These are phyloP conservation scores for Triadica sebifera DNA, from an alignment of 345 rosid genomes.

Conservation along the genomic window DNA sequence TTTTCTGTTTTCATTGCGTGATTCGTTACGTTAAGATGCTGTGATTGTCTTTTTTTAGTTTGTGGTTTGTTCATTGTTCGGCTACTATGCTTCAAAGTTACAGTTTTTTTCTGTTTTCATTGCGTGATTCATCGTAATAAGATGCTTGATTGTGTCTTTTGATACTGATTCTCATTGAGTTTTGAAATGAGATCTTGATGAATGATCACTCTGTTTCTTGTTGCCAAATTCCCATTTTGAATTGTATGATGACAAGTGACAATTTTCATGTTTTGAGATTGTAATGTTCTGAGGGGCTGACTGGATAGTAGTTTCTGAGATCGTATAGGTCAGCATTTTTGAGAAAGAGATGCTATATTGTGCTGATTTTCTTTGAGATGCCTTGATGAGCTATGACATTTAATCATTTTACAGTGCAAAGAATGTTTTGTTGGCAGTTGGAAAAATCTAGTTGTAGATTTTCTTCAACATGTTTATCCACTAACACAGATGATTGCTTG, in stretches of 20 bases:
- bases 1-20: background rate
- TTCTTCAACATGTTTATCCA: background rate
- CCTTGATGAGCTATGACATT: background rate
- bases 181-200: constrained; percentile 9
- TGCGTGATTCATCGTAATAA: no score
- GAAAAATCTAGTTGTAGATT: background rate
- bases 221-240: background rate
- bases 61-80: no score
- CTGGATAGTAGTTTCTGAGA: constrained; percentile 1
- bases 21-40: background rate
- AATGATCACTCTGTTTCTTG: background rate
- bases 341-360: no score
- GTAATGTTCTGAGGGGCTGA: background rate
- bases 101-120: no score
- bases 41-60: constrained; percentile 3
- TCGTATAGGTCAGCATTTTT: background rate
- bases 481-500: background rate
- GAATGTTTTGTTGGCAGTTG: background rate
- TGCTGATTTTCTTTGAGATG: no score
- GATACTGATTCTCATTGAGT: background rate
- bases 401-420: background rate
- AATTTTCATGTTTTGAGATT: background rate
- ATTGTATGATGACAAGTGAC: background rate
- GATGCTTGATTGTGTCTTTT: no score
- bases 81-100: no score